These are phyloP conservation scores for Yarrowia divulgata DNA, from an alignment of 805 yeast genomes.

Conservation along the genomic window DNA sequence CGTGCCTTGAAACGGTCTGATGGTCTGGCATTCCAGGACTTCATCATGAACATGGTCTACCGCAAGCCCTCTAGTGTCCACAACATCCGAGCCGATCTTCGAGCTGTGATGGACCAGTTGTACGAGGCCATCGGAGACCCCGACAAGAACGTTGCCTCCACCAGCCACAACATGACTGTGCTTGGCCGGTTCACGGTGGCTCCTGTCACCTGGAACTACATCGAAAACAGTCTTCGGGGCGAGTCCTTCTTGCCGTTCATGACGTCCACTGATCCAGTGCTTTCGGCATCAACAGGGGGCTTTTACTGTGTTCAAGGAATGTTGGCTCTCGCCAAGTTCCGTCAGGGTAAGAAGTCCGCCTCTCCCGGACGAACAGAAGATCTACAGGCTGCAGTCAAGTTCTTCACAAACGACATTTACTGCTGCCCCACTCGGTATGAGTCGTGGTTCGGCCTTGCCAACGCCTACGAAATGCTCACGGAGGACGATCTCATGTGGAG, in stretches of 20 bases:
- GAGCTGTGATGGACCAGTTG: conserved; percentile 71
- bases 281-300: conserved; percentile 59
- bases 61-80: conserved; percentile 66
- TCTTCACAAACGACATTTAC: conserved; percentile 69
- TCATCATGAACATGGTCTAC: conserved; percentile 63
- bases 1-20: conserved; percentile 54
- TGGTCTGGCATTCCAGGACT: conserved; percentile 54
- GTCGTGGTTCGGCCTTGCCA: conserved; percentile 85
- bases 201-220: conserved; percentile 42
- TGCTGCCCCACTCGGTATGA: conserved; percentile 75
- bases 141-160: conserved; percentile 42
- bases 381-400: conserved; percentile 71
- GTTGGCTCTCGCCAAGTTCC: conserved; percentile 69
- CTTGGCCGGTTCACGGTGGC: conserved; percentile 57
- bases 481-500: conserved; percentile 95
- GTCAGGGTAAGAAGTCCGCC: conserved; percentile 74
- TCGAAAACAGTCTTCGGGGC: conserved; percentile 45
- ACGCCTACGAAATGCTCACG: conserved; percentile 75
- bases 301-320: conserved; percentile 75
- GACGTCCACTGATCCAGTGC: conserved; percentile 46
- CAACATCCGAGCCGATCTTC: conserved; percentile 70
- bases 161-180: conserved; percentile 53
- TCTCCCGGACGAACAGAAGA: conserved; percentile 80
- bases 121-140: conserved; percentile 78
- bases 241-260: conserved; percentile 42